Evolutionary conservation across 106 monocot species (phyloP), one percentile per base, ranked within the genome.

Genomic region (Triglochin maritima): DNA sequence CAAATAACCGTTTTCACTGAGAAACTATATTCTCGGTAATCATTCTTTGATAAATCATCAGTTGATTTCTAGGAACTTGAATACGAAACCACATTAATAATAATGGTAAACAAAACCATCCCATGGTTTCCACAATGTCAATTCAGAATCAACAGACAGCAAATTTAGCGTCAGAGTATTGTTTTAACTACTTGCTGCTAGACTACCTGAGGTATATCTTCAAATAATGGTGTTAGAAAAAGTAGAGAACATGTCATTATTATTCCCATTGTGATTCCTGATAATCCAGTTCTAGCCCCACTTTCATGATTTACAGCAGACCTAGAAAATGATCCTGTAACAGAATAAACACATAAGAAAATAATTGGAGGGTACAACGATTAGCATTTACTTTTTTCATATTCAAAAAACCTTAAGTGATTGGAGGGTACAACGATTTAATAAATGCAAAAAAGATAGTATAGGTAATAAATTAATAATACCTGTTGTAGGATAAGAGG

Each of bases 271-370:
- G 45, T 81, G 45, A 92, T 82, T 77, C 98, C 98, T 72, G 98
- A 88, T 60, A 99, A 71, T 69, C 98, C 98, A 49, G 98, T 86
- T 80, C 69, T 80, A 62, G 98, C 98, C 16, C 88, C 98, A 75
- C 98, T 99, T 59, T 92, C 98, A 79, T 99, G 73, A 84, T 92
- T 99, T 59, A 99, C 98, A 62, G 98, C 98, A 81, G 98, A 92
- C 62, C 98, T 89, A 49, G 98, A 92, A 84, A 99, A 99, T 8
- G 98, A 99, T 13, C 98, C 98, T 99, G 80, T 50, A 66, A 5
- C 14, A 50, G 66, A 2, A 10, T 5, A 52, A 41, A 66, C 44
- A 17, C 3, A 41, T 66, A 49, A 47, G 8, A 64, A 56, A 74
- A 62, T 49, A 49, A 6, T 13, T 6, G 14, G n/a, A n/a, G n/a